Evolutionary conservation across 129 eudicot species (phyloP).

Genomic region (Centrapalus pauciflorus): DNA sequence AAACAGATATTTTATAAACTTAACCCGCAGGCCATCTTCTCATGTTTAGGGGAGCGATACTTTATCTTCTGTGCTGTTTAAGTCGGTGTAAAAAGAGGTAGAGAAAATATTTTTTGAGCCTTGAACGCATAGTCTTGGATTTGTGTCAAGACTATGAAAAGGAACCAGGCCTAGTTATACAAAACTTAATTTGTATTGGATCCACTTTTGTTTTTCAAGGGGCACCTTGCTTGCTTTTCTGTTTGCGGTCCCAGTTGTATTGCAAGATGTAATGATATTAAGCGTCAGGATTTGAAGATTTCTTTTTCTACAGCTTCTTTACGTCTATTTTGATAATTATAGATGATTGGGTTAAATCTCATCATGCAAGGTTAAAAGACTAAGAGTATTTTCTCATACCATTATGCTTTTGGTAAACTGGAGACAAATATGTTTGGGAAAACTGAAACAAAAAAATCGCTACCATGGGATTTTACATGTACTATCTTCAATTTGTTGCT

Average conservation of each 20-base stretch:
- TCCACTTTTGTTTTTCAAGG: neutral
- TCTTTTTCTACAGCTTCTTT: neutral
- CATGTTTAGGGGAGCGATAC: slow-evolving; percentile 88
- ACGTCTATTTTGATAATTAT: neutral
- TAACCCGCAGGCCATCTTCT: slow-evolving; percentile 59
- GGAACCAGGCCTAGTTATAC: neutral
- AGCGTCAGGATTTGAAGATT: neutral
- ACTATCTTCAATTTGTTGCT: too few relatives aligned
- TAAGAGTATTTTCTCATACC: too few relatives aligned
- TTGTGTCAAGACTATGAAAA: slow-evolving; percentile 4
- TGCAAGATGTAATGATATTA: neutral
- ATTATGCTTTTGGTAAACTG: too few relatives aligned
- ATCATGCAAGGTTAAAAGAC: too few relatives aligned
- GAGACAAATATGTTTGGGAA: too few relatives aligned
- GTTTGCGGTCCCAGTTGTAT: neutral
- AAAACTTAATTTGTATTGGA: slow-evolving; percentile 1
- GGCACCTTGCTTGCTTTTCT: slow-evolving; percentile 1
- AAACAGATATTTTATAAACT: slow-evolving; percentile 13
- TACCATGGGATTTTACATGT: too few relatives aligned
- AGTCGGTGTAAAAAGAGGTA: slow-evolving; percentile 65
- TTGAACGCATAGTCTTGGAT: slow-evolving; percentile 19
- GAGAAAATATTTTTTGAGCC: slow-evolving; percentile 72
- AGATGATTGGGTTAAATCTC: too few relatives aligned
- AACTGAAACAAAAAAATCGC: too few relatives aligned
- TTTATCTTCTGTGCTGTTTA: slow-evolving; percentile 73